phyloP scores from a whole-genome alignment of 352 stramenopile genomes.

The Phytophthora sansomeana region DNA sequence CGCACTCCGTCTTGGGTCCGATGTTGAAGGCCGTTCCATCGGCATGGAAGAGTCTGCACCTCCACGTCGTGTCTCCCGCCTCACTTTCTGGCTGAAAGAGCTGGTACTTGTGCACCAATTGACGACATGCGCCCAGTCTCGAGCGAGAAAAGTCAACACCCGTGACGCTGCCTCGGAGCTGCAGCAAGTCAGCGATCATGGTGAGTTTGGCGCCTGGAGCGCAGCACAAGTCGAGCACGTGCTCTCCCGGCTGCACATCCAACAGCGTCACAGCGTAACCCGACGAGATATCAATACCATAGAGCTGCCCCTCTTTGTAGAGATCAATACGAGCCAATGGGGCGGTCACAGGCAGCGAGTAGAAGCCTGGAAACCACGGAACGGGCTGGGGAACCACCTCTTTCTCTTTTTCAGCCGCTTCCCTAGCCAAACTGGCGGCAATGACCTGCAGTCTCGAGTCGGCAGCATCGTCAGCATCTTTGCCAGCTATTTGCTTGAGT shows the following conservation, averaged over 20 bases:
- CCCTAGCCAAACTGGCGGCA: slow-evolving; percentile 25
- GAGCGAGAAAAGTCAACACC: slow-evolving; percentile 90
- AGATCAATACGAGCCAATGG: slow-evolving; percentile 55
- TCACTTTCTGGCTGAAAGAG: slow-evolving; percentile 52
- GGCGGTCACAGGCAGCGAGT: slow-evolving; percentile 56
- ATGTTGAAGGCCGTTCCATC: slow-evolving; percentile 81
- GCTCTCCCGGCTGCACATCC: slow-evolving; percentile 67
- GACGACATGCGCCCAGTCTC: slow-evolving; percentile 87
- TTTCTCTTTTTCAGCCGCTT: slow-evolving; percentile 18
- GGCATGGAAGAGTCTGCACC: slow-evolving; percentile 79
- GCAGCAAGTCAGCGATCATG: slow-evolving; percentile 88
- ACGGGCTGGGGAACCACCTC: slow-evolving; percentile 33
- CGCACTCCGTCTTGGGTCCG: slow-evolving; percentile 57
- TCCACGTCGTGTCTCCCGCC: slow-evolving; percentile 40
- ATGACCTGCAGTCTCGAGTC: slow-evolving; percentile 33
- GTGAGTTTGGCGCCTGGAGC: slow-evolving; percentile 93
- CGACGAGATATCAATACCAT: slow-evolving; percentile 87
- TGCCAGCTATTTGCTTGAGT: slow-evolving; percentile 35
- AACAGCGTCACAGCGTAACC: slow-evolving; percentile 76
- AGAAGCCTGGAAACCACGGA: slow-evolving; percentile 70
- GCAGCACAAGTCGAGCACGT: slow-evolving; percentile 95
- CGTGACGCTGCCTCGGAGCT: slow-evolving; percentile 69
- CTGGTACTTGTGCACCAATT: slow-evolving; percentile 94
- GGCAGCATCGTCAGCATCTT: background rate
- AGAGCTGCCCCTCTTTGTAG: slow-evolving; percentile 67